Conservation (phyloP, 2,329 filamentous ascomycete genomes). For the Diaporthe australafricana region DNA sequence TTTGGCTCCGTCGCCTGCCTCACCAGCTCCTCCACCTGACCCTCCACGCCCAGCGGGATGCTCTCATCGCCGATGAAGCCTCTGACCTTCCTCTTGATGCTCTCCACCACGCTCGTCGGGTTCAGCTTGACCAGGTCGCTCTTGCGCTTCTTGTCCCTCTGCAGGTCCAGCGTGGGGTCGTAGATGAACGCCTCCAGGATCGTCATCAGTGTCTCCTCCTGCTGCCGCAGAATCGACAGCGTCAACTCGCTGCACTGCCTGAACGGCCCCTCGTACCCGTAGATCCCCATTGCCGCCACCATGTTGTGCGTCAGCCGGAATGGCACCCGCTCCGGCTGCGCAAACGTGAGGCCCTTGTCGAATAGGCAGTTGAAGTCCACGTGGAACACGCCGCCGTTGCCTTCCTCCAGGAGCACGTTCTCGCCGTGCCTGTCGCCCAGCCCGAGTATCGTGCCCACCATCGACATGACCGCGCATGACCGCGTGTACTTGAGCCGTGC, state of each 20-base stretch:
- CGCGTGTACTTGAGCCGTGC: constrained; percentile 91
- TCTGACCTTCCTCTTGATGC: constrained; percentile 86
- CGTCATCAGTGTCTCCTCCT: constrained; percentile 97
- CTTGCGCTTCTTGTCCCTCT: constrained; percentile 75
- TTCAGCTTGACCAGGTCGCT: constrained; percentile 60
- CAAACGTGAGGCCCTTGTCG: constrained; percentile 95
- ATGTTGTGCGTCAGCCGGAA: constrained; percentile 99
- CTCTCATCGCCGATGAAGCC: constrained; percentile 88
- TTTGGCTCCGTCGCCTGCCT: constrained; percentile 83
- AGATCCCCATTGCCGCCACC: constrained; percentile 96
- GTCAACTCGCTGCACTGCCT: constrained; percentile 91
- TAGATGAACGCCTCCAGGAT: constrained; percentile 97
- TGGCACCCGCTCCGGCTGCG: constrained; percentile 92
- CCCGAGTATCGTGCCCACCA: constrained; percentile 94
- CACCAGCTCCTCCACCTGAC: constrained; percentile 96
- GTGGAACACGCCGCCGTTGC: constrained; percentile 93
- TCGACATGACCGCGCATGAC: constrained; percentile 98
- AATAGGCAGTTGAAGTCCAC: constrained; percentile 99
- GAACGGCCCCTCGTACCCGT: constrained; percentile 94
- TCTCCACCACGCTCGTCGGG: constrained; percentile 84
- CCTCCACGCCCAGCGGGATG: constrained; percentile 93
- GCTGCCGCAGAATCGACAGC: constrained; percentile 83
- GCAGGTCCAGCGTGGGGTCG: constrained; percentile 93
- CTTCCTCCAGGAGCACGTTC: constrained; percentile 95
- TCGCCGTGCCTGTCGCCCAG: constrained; percentile 96